Percentiles rank a stretch among this genome's conserved stretches.
phyloP scores from a whole-genome alignment of 2,329 filamentous ascomycete genomes.

The Fragosphaeria purpurea region DNA sequence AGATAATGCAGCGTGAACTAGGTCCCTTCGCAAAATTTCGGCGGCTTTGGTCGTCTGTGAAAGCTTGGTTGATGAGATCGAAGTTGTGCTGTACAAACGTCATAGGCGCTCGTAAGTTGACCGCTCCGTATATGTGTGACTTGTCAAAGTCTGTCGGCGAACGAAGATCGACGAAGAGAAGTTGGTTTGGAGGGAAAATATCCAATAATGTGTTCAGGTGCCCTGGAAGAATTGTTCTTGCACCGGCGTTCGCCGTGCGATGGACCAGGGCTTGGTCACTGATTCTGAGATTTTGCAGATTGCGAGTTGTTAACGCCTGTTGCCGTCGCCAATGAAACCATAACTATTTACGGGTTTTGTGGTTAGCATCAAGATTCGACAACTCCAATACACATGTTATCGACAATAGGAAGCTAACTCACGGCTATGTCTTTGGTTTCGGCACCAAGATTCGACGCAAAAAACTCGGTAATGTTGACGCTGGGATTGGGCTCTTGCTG shows the following conservation, averaged over 20 bases:
- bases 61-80: conserved; percentile 40
- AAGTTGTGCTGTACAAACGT: conserved; percentile 37
- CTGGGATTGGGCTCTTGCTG: conserved; percentile 36
- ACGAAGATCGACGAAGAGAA: conserved; percentile 41
- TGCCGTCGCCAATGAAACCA: conserved; percentile 47
- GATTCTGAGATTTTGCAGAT: conserved; percentile 34
- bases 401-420: not conserved
- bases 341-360: conserved; percentile 5
- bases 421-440: conserved; percentile 38
- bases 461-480: conserved; percentile 39
- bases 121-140: conserved; percentile 41
- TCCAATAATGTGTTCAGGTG: conserved; percentile 41
- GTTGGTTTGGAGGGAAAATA: conserved; percentile 35
- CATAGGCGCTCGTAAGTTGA: conserved; percentile 41
- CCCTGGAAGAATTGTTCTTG: conserved; percentile 40
- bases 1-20: conserved; percentile 37
- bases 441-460: conserved; percentile 44
- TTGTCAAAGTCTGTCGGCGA: conserved; percentile 35
- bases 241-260: conserved; percentile 15
- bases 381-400: not conserved
- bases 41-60: conserved; percentile 38
- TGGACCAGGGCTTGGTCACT: conserved; percentile 21
- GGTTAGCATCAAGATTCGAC: not conserved
- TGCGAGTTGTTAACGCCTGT: conserved; percentile 34
- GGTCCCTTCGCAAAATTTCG: conserved; percentile 37